Percentiles rank a stretch among this genome's conserved stretches.
These are phyloP conservation scores for Leptographium radiaticola DNA, from an alignment of 2,329 filamentous ascomycete species.

Conservation along the genomic window DNA sequence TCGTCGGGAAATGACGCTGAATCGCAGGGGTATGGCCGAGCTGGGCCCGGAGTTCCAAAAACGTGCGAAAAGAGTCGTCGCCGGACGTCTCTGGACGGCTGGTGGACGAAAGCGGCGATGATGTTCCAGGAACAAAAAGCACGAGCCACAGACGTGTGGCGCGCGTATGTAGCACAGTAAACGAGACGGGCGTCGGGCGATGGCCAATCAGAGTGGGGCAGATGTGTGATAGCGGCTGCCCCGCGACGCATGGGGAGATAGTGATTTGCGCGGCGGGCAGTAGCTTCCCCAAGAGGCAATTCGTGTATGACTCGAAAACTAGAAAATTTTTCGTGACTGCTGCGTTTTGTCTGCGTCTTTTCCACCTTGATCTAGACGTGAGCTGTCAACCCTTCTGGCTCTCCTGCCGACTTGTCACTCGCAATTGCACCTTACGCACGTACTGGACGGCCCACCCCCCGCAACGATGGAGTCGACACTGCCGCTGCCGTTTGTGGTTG, in stretches of 20 bases:
- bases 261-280: background rate
- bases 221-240: too few relatives aligned
- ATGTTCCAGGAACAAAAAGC: too few relatives aligned
- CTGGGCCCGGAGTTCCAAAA: too few relatives aligned
- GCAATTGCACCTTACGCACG: background rate
- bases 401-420: too few relatives aligned
- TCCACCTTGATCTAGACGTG: background rate
- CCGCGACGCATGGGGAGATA: background rate
- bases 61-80: too few relatives aligned
- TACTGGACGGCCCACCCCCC: too few relatives aligned
- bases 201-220: too few relatives aligned
- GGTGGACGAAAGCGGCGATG: too few relatives aligned
- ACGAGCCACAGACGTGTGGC: too few relatives aligned
- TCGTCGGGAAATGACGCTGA: too few relatives aligned
- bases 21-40: too few relatives aligned
- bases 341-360: background rate
- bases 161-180: background rate
- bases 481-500: slow-evolving; percentile 49
- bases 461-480: slow-evolving; percentile 49
- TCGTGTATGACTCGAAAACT: background rate
- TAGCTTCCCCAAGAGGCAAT: slow-evolving; percentile 3
- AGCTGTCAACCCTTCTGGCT: background rate
- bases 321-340: background rate
- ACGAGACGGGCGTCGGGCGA: background rate
- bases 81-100: too few relatives aligned